phyloP scores from a whole-genome alignment of 225 moss, liverwort and hornwort genomes.

The Marchantia polymorpha region DNA sequence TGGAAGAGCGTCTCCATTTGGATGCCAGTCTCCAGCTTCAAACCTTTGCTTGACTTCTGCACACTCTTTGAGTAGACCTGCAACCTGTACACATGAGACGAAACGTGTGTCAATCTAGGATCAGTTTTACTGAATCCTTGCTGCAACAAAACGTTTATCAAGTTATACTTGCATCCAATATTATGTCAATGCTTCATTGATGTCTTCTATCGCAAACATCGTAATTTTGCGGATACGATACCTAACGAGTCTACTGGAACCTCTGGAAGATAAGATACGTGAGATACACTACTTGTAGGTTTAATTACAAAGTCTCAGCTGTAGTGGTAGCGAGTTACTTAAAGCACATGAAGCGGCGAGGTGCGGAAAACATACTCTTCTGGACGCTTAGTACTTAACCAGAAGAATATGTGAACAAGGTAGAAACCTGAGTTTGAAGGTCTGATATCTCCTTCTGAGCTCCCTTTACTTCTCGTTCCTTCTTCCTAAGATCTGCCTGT shows the following conservation, averaged over 20 bases:
- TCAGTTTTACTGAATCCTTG: background rate
- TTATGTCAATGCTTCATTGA: background rate
- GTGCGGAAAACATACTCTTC: too few species aligned
- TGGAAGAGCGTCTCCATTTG: slow-evolving; percentile 64
- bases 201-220: background rate
- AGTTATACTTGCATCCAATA: too few species aligned
- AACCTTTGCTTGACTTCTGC: slow-evolving; percentile 81
- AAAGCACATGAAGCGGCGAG: too few species aligned
- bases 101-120: background rate
- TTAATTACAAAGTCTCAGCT: too few species aligned
- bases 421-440: slow-evolving; percentile 74
- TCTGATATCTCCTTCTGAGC: slow-evolving; percentile 87
- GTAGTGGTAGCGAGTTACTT: too few species aligned
- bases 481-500: slow-evolving; percentile 88
- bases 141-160: too few species aligned
- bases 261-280: too few species aligned
- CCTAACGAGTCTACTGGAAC: too few species aligned
- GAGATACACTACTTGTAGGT: too few species aligned
- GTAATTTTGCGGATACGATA: too few species aligned
- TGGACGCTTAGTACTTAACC: too few species aligned
- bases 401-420: background rate
- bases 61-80: slow-evolving; percentile 88
- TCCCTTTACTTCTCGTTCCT: slow-evolving; percentile 82
- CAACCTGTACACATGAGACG: slow-evolving; percentile 49
- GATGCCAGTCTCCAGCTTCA: slow-evolving; percentile 68